A percentile compares a stretch with the other conserved stretches of the same genome.
phyloP scores from a whole-genome alignment of 228 moss, liverwort and hornwort genomes.

The Sphagnum magellanicum region DNA sequence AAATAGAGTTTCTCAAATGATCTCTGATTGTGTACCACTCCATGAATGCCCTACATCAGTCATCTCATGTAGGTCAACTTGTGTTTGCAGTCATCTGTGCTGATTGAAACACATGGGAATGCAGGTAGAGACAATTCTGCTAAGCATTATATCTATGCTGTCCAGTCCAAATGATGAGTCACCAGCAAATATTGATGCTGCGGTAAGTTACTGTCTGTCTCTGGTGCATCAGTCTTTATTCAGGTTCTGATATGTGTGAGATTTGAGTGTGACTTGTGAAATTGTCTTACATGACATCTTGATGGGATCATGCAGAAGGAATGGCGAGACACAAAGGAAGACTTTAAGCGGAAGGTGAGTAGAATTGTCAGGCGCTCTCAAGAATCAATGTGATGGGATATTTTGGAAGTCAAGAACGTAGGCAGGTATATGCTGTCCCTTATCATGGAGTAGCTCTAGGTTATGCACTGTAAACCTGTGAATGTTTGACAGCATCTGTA shows the following conservation, averaged over 20 bases:
- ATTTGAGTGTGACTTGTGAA: too few species aligned
- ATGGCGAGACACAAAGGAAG: conserved; percentile 91
- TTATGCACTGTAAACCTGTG: conserved; percentile 7
- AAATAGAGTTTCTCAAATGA: too few species aligned
- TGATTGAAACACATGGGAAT: neutral
- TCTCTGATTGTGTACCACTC: too few species aligned
- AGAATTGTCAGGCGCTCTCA: conserved; percentile 95
- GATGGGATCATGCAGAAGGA: conserved; percentile 56
- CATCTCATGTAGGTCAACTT: too few species aligned
- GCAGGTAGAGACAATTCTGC: conserved; percentile 86
- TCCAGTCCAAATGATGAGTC: conserved; percentile 96
- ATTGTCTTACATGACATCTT: too few species aligned
- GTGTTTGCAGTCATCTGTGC: too few species aligned
- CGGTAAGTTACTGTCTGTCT: conserved; percentile 23
- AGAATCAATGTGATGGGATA: conserved; percentile 58
- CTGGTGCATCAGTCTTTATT: too few species aligned
- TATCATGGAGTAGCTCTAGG: neutral
- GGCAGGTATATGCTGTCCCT: conserved; percentile 19
- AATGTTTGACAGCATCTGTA: conserved; percentile 15
- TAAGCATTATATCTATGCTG: conserved; percentile 97
- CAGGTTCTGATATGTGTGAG: too few species aligned
- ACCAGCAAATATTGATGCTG: conserved; percentile 91
- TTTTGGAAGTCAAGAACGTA: conserved; percentile 10
- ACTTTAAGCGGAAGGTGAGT: conserved; percentile 94
- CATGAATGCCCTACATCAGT: too few species aligned